Evolutionary conservation across 345 rosid species (phyloP).

Genomic region (Xanthoceras sorbifolium): DNA sequence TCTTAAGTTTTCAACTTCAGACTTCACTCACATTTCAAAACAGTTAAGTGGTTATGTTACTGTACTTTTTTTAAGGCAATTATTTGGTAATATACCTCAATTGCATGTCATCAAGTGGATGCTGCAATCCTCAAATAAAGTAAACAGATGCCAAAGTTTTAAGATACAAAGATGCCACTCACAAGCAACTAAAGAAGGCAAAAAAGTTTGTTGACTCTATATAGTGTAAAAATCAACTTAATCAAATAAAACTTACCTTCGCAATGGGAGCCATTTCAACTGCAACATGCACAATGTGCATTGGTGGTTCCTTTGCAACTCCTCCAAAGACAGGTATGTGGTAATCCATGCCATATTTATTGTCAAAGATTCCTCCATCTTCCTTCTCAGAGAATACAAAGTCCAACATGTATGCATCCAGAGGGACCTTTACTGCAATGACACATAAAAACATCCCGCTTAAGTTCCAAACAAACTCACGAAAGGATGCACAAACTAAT

Average conservation of each 20-base stretch:
- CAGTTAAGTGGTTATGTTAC: not conserved
- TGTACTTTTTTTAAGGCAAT: conserved; percentile 3
- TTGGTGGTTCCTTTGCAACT: conserved; percentile 76
- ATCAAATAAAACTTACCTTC: conserved; percentile 50
- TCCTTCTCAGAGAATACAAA: conserved; percentile 94
- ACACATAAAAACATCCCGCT: conserved; percentile 22
- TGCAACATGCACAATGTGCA: conserved; percentile 87
- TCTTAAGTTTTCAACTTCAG: not conserved
- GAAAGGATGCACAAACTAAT: not conserved
- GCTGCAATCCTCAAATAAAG: not conserved
- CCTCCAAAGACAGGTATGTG: conserved; percentile 83
- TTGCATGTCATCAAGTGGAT: not conserved
- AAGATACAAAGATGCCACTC: not conserved
- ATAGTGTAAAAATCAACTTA: not conserved
- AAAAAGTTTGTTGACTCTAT: not conserved
- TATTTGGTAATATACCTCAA: not conserved
- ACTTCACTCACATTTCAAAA: not conserved
- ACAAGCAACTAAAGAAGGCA: not conserved
- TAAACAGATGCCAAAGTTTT: not conserved
- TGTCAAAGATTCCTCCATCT: conserved; percentile 83
- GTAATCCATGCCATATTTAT: conserved; percentile 77
- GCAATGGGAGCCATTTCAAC: conserved; percentile 99
- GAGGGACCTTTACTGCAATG: conserved; percentile 79
- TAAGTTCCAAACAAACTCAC: conserved; percentile 7
- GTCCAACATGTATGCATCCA: conserved; percentile 95